phyloP scores from a whole-genome alignment of 352 stramenopile genomes.

The Phytopythium helicoides region DNA sequence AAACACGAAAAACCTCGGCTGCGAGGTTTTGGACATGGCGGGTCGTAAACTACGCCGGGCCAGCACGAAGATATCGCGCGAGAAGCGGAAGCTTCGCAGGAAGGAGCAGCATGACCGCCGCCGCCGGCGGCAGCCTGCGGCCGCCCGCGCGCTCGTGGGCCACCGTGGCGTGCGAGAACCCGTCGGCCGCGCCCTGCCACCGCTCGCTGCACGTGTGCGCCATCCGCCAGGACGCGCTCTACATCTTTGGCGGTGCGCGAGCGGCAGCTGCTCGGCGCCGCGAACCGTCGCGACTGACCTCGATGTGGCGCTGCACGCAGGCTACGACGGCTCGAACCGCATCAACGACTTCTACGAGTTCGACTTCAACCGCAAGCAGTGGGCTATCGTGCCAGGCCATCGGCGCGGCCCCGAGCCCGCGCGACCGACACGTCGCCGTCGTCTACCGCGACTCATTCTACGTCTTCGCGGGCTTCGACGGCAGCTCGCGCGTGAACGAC shows the following conservation, averaged over 20 bases:
- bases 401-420: conserved; percentile 77
- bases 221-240: conserved; percentile 90
- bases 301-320: conserved; percentile 16
- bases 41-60: no score
- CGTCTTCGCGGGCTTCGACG: conserved; percentile 94
- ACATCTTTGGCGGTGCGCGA: conserved; percentile 86
- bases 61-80: no score
- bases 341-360: conserved; percentile 95
- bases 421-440: conserved; percentile 94
- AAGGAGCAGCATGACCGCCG: background rate
- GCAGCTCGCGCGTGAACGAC: conserved; percentile 91
- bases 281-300: conserved; percentile 16
- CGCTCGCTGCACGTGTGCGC: conserved; percentile 93
- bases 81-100: no score
- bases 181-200: conserved; percentile 83
- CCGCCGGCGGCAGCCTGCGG: conserved; percentile 13
- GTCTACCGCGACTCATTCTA: conserved; percentile 94
- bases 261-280: conserved; percentile 9
- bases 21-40: no score
- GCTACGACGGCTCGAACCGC: conserved; percentile 91
- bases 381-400: conserved; percentile 69
- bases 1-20: no score
- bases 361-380: conserved; percentile 84
- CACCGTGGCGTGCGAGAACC: conserved; percentile 78
- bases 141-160: conserved; percentile 65